Base-by-base conservation (phyloP, 2,329 filamentous ascomycete species). In the Epichloe bromicola region DNA sequence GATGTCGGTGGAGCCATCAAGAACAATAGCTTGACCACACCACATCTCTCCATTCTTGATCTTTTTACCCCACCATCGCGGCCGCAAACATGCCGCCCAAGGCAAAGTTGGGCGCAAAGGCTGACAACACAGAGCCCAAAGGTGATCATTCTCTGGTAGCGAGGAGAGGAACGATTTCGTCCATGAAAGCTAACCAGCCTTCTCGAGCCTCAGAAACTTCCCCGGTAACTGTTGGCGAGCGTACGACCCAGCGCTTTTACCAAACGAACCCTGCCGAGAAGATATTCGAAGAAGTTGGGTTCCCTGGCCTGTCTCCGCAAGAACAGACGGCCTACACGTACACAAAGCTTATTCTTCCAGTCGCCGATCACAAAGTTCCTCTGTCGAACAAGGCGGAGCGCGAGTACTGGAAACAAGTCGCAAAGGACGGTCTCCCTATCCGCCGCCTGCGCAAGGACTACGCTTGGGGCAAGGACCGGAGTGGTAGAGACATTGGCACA, bases 371-470 rank as follows among this genome's bases (percentile, higher is more conserved):
- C 47, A 59, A 58, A 11, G 57, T 71, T 4, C 54, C 59, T 42
- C 61, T 68, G 36, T 67, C 64, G 54, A 64, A 69, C 62, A 78
- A 78, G 62, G 64, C 72, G 26, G 73, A 78, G 59, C 73, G 74
- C 59, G 77, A 80, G 58, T 73, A 76, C 60, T 82, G 78, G 78
- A 77, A 76, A 63, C 66, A 69, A 45, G 68, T 78, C 55, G 71
- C 70, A 61, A 78, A 80, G 56, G 69, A 74, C 46, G 70, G 65
- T 51, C 66, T 79, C 14, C 74, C 76, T 5, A 64, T 74, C 47
- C 73, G 76, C 38, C 65, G 66, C 26, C 64, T 74, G 17, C 60
- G 63, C 20, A 59, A 59, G 39, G 59, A 60, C 57, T 67, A 71
- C 64, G 49, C 59, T 62, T 80, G 76, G 76, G 76, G 76, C 52